Evolutionary conservation across 805 yeast genomes (phyloP).

Genomic region (Alloascoidea hylecoeti): DNA sequence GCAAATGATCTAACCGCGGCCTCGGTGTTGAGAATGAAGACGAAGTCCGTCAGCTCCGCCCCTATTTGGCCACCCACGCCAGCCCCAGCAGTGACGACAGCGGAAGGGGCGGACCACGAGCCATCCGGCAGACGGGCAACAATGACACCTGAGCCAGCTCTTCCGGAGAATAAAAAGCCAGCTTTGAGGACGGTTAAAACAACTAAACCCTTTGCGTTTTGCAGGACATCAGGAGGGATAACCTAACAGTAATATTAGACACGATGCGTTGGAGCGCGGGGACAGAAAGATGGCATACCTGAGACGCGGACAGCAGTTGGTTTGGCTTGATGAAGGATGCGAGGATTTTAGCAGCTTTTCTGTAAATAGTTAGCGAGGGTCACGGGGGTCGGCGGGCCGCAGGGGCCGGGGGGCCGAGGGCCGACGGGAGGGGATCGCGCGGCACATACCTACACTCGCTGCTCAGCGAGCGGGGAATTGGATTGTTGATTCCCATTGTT

Average conservation of each 20-base stretch:
- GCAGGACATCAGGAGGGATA: conserved; percentile 78
- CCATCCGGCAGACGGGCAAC: conserved; percentile 93
- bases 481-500: conserved; percentile 76
- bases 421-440: conserved; percentile 1
- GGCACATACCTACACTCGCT: conserved; percentile 69
- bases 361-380: conserved; percentile 13
- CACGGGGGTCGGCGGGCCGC: neutral
- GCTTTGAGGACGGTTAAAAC: conserved; percentile 91
- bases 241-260: conserved; percentile 23
- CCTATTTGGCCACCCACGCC: conserved; percentile 99
- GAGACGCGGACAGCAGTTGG: conserved; percentile 79
- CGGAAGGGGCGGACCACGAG: conserved; percentile 95
- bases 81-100: conserved; percentile 92
- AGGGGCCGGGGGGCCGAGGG: neutral
- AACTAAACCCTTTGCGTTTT: conserved; percentile 88
- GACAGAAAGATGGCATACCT: conserved; percentile 9
- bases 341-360: conserved; percentile 87
- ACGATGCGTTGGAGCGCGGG: conserved; percentile 3
- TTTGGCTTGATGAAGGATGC: conserved; percentile 90
- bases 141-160: conserved; percentile 95
- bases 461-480: conserved; percentile 80
- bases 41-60: conserved; percentile 92
- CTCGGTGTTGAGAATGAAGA: conserved; percentile 73
- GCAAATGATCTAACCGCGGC: conserved; percentile 91
- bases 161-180: conserved; percentile 88